Base-by-base conservation (phyloP, 2,329 filamentous ascomycete species). In the Periconia sp. region DNA sequence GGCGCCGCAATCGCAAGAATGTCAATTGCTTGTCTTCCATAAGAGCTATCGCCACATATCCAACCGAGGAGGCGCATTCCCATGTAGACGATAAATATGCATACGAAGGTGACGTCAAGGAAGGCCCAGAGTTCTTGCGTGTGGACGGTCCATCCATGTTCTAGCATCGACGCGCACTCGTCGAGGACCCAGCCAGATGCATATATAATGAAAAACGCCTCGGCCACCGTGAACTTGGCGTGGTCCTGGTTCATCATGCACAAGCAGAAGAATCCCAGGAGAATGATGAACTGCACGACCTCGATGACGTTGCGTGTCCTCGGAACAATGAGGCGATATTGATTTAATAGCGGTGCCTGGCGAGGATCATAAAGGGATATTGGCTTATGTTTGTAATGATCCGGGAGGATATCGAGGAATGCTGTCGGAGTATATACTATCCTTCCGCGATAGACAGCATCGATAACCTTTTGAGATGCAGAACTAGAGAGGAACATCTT, bases 101-200 rank as follows among this genome's bases (percentile, higher is more conserved):
- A 57, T n/a, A 84, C 80, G 59, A 92, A 95, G 4, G 83, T 83
- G 33, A 92, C 84, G 64, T 94, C 89, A 12, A 95, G 79, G 59
- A 95, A 94, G 0, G 88, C 90, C 89, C 89, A 95, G 3, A 95
- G 73, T 56, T 94, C 92, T 65, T 95, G 88, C 0, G 89, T 91
- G 61, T 94, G 92, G 1, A 94, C 89, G 44, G 83, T 82, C 88
- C 88, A 84, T 36, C 81, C 78, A 62, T 94, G 89, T 52, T 89
- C 88, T 12, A 89, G 68, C 19, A 91, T 85, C 0, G 87, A 89
- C 2, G 87, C 85, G 58, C 89, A 82, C 59, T 90, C 87, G 62
- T 92, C 88, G 22, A 92, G 72, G 3, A 83, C 83, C 89, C 89
- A 94, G 13, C 89, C 89, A 48, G 86, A 81, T 1, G 85, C 83